A percentile compares a stretch with the other conserved stretches of the same genome.
Conservation (phyloP, 768 basidiomycete species). For the Boletus subparvulus region DNA sequence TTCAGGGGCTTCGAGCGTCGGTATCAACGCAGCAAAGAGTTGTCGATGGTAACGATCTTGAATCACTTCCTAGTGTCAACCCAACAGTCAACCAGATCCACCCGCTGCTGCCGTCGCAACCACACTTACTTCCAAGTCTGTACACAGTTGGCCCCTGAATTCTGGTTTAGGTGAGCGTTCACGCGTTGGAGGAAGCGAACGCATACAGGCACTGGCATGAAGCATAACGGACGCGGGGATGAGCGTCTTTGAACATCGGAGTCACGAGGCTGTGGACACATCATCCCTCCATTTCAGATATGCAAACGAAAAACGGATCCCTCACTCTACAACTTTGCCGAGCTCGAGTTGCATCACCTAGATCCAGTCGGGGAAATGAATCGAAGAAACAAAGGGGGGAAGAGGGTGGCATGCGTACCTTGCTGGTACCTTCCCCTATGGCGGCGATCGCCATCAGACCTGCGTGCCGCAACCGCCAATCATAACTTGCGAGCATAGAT, state of each 20-base stretch:
- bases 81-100: neutral
- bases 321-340: constrained; percentile 79
- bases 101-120: neutral
- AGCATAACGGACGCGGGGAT: constrained; percentile 72
- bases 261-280: constrained; percentile 55
- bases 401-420: constrained; percentile 37
- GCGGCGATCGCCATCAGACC: constrained; percentile 86
- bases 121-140: constrained; percentile 71
- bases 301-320: neutral
- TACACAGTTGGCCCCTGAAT: constrained; percentile 80
- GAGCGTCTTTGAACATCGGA: constrained; percentile 74
- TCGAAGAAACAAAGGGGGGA: neutral
- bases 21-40: constrained; percentile 69
- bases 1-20: constrained; percentile 72
- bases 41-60: constrained; percentile 67
- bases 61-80: constrained; percentile 59
- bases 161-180: neutral
- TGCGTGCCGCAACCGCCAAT: constrained; percentile 85
- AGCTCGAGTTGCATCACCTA: constrained; percentile 81
- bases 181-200: constrained; percentile 3
- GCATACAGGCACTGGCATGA: constrained; percentile 84
- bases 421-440: constrained; percentile 81
- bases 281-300: constrained; percentile 1
- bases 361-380: neutral
- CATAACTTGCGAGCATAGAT: constrained; percentile 74